These are phyloP conservation scores for Trametes cubensis DNA, from an alignment of 768 basidiomycete genomes.

Conservation along the genomic window DNA sequence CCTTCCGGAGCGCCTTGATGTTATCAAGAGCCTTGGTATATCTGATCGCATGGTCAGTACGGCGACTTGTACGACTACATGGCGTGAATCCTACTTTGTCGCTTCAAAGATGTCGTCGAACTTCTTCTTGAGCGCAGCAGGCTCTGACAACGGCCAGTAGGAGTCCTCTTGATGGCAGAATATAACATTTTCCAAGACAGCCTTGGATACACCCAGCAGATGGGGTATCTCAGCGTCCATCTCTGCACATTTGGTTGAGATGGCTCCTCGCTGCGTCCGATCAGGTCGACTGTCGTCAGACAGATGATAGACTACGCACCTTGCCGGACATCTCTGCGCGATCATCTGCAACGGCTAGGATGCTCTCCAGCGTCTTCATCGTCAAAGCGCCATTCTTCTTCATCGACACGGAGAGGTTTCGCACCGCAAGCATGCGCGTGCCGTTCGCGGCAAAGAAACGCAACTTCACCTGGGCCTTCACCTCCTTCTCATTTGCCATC, in stretches of 20 bases:
- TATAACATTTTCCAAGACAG: constrained; percentile 98
- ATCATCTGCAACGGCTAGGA: constrained; percentile 72
- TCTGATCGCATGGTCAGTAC: constrained; percentile 42
- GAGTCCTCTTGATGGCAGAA: constrained; percentile 99
- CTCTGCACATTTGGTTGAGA: constrained; percentile 97
- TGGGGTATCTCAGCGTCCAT: constrained; percentile 95
- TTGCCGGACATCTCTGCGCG: constrained; percentile 72
- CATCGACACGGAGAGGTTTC: constrained; percentile 88
- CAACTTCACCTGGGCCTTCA: constrained; percentile 97
- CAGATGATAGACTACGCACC: constrained; percentile 47
- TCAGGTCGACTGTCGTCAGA: not conserved
- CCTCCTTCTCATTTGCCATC: constrained; percentile 99
- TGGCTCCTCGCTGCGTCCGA: constrained; percentile 66
- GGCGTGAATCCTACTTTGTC: constrained; percentile 63
- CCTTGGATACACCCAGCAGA: constrained; percentile 92
- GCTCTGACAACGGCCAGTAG: constrained; percentile 95
- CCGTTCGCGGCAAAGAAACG: constrained; percentile 90
- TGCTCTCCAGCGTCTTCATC: constrained; percentile 97
- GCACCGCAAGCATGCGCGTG: constrained; percentile 85
- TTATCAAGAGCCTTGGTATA: constrained; percentile 96
- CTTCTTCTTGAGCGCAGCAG: constrained; percentile 92
- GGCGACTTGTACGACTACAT: not conserved
- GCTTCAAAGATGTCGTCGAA: constrained; percentile 99
- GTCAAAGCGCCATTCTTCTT: constrained; percentile 89
- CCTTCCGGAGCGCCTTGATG: constrained; percentile 89